Conservation (phyloP, 768 basidiomycete genomes). For the Calocybe gangraenosa region DNA sequence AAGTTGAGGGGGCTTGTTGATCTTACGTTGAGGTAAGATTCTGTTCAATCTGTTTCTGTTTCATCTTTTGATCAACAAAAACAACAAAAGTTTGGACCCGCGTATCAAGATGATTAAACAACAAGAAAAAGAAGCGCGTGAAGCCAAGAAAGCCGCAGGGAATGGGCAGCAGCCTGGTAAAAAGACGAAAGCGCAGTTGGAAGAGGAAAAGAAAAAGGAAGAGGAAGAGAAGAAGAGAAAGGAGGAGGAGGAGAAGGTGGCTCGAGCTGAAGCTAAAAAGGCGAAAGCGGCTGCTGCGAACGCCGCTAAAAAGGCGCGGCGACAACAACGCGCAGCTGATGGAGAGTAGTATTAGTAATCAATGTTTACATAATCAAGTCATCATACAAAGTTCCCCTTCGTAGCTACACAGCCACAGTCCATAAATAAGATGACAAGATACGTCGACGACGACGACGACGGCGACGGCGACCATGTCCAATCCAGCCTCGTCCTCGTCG, state of each 20-base stretch:
- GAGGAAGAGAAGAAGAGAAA: conserved; percentile 70
- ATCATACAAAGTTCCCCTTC: too few species aligned
- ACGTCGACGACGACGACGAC: too few species aligned
- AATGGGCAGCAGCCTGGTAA: conserved; percentile 52
- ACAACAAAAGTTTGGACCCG: conserved; percentile 59
- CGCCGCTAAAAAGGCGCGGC: conserved; percentile 86
- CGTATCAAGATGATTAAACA: conserved; percentile 97
- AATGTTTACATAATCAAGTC: too few species aligned
- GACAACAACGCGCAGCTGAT: conserved; percentile 51
- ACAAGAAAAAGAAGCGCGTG: conserved; percentile 91
- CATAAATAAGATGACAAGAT: too few species aligned
- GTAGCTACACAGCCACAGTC: too few species aligned
- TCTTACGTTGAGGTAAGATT: conserved; percentile 54
- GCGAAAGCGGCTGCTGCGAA: conserved; percentile 82
- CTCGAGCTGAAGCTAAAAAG: conserved; percentile 77
- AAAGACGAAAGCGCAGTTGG: conserved; percentile 70
- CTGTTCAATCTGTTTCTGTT: neutral
- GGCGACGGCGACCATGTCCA: neutral
- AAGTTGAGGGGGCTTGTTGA: conserved; percentile 87
- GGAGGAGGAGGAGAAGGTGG: conserved; percentile 82
- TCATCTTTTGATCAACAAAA: neutral
- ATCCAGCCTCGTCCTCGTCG: conserved; percentile 26
- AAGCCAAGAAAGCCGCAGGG: conserved; percentile 71
- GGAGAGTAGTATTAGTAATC: too few species aligned
- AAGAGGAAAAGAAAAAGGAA: conserved; percentile 69